Conservation (phyloP, 208 protist genomes). For the Leishmania major region DNA sequence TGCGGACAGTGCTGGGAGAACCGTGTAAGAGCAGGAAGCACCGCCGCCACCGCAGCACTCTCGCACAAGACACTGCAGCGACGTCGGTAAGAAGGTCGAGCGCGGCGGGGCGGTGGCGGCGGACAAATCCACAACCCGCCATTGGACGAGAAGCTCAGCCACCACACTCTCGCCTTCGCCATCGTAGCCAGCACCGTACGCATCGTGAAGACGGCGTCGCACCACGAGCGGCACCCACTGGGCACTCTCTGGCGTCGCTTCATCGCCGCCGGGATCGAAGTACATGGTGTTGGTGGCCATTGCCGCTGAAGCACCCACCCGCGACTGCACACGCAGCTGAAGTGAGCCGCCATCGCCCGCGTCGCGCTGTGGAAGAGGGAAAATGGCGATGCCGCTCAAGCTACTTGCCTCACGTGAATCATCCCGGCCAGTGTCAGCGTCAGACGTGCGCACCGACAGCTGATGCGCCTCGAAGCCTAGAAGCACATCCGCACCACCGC, state of each 20-base stretch:
- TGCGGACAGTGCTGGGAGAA: background rate
- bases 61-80: slow-evolving; percentile 10
- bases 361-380: slow-evolving; percentile 13
- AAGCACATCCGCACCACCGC: slow-evolving; percentile 12
- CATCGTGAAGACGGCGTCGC: background rate
- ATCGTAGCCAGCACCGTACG: background rate
- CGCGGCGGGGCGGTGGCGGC: background rate
- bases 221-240: slow-evolving; percentile 30
- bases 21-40: slow-evolving; percentile 13
- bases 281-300: slow-evolving; percentile 6
- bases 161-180: slow-evolving; percentile 1
- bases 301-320: background rate
- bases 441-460: background rate
- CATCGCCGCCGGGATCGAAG: background rate
- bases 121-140: slow-evolving; percentile 15
- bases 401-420: background rate
- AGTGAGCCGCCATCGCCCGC: background rate
- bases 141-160: slow-evolving; percentile 23
- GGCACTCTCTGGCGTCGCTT: background rate
- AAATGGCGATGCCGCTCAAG: slow-evolving; percentile 6
- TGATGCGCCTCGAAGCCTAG: slow-evolving; percentile 21
- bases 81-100: background rate
- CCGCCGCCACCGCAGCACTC: slow-evolving; percentile 18
- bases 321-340: slow-evolving; percentile 20
- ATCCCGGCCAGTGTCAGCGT: background rate